Percentiles rank a stretch among this genome's conserved stretches.
Evolutionary conservation across 192 early-diverging fungal species (phyloP).

Genomic region (Mycoemilia scoparia): DNA sequence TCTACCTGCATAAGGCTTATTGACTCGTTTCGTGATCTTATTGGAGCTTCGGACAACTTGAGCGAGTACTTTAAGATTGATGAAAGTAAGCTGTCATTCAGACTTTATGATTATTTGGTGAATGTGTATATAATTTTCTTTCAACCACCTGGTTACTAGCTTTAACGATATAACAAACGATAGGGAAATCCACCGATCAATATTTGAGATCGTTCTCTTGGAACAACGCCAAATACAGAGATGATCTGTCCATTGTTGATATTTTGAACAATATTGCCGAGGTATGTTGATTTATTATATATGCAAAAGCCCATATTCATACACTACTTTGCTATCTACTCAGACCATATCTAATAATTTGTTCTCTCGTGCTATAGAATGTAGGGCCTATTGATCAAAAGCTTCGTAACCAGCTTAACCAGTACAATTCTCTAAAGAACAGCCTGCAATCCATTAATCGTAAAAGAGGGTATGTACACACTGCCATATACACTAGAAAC

Average conservation of each 20-base stretch:
- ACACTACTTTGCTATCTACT: neutral
- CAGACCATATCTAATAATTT: conserved; percentile 22
- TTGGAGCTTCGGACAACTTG: neutral
- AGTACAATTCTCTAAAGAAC: conserved; percentile 69
- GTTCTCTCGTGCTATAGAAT: no score
- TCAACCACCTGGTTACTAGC: conserved; percentile 1
- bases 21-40: conserved; percentile 65
- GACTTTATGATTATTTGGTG: no score
- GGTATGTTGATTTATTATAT: no score
- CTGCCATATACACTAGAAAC: conserved; percentile 1
- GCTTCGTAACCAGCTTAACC: conserved; percentile 79
- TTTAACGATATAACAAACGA: no score
- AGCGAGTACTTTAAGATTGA: conserved; percentile 7
- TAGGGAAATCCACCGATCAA: conserved; percentile 69
- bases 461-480: no score
- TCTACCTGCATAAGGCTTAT: conserved; percentile 56
- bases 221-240: conserved; percentile 92
- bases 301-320: neutral
- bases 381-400: conserved; percentile 69
- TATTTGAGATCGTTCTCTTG: conserved; percentile 80
- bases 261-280: conserved; percentile 60
- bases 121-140: conserved; percentile 4
- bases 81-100: no score
- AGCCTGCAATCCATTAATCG: conserved; percentile 64
- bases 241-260: conserved; percentile 80